These are phyloP conservation scores for Magnaporthiopsis poae DNA, from an alignment of 2,329 filamentous ascomycete species.

Conservation along the genomic window DNA sequence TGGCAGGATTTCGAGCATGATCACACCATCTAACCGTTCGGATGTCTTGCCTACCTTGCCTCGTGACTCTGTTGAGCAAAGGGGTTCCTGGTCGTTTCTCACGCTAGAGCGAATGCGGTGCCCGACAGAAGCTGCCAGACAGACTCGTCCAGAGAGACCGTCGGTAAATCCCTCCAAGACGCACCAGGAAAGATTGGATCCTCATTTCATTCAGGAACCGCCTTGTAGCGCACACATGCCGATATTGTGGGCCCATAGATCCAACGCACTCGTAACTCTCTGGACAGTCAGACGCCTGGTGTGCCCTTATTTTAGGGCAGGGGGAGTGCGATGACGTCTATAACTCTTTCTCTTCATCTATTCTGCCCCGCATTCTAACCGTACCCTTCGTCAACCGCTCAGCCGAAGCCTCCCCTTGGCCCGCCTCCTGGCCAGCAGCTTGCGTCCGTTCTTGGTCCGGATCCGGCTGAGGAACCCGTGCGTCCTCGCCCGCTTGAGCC, in stretches of 20 bases:
- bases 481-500: constrained; percentile 49
- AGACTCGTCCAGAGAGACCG: too few species aligned
- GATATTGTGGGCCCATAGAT: neutral
- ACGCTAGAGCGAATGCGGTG: too few species aligned
- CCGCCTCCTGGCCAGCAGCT: constrained; percentile 41
- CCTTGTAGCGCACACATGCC: neutral
- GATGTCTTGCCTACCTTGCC: too few species aligned
- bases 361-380: neutral
- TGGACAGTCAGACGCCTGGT: neutral
- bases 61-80: too few species aligned
- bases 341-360: too few species aligned
- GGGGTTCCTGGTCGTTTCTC: too few species aligned
- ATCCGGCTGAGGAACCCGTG: constrained; percentile 46
- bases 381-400: constrained; percentile 18
- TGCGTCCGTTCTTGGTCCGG: constrained; percentile 40
- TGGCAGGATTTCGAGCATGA: too few species aligned
- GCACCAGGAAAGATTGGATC: neutral
- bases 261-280: neutral
- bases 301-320: neutral
- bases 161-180: too few species aligned
- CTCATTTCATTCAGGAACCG: neutral
- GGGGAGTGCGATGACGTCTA: too few species aligned
- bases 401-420: constrained; percentile 42
- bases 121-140: too few species aligned
- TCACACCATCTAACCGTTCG: too few species aligned